phyloP scores from a whole-genome alignment of 2,329 filamentous ascomycete species.

The Claviceps maximensis region DNA sequence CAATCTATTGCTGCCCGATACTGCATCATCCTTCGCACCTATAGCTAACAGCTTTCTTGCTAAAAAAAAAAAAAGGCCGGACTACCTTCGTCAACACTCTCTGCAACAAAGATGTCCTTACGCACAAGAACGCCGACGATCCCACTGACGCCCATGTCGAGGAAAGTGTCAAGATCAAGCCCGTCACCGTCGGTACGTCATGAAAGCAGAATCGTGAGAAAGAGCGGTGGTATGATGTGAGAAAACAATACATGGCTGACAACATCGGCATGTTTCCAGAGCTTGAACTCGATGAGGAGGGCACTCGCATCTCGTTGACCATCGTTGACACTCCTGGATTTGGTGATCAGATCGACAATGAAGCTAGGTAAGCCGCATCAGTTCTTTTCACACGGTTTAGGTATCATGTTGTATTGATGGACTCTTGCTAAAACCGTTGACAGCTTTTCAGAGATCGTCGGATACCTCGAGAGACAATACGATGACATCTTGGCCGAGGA shows the following conservation, averaged over 20 bases:
- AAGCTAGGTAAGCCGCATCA: slow-evolving; percentile 58
- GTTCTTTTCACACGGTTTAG: background rate
- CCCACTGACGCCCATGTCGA: slow-evolving; percentile 78
- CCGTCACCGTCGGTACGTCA: slow-evolving; percentile 75
- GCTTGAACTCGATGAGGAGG: slow-evolving; percentile 93
- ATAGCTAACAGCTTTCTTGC: background rate
- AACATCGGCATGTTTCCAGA: slow-evolving; percentile 36
- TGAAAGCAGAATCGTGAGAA: background rate
- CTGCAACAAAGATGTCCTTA: slow-evolving; percentile 84
- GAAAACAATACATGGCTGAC: slow-evolving; percentile 1
- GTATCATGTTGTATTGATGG: background rate
- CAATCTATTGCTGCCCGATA: background rate
- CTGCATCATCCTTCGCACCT: background rate
- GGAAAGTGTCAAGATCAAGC: slow-evolving; percentile 97
- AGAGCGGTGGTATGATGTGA: background rate
- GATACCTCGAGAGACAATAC: slow-evolving; percentile 97
- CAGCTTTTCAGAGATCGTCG: slow-evolving; percentile 94
- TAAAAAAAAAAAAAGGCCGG: slow-evolving; percentile 46
- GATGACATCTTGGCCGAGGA: slow-evolving; percentile 98
- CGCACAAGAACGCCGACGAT: slow-evolving; percentile 88
- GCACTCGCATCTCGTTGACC: slow-evolving; percentile 92
- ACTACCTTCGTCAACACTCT: slow-evolving; percentile 99
- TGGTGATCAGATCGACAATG: slow-evolving; percentile 97
- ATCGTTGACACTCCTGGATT: slow-evolving; percentile 98
- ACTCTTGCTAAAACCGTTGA: background rate